Evolutionary conservation across 1,284 basidiomycete species (phyloP).

Genomic region (Athelia psychrophila): DNA sequence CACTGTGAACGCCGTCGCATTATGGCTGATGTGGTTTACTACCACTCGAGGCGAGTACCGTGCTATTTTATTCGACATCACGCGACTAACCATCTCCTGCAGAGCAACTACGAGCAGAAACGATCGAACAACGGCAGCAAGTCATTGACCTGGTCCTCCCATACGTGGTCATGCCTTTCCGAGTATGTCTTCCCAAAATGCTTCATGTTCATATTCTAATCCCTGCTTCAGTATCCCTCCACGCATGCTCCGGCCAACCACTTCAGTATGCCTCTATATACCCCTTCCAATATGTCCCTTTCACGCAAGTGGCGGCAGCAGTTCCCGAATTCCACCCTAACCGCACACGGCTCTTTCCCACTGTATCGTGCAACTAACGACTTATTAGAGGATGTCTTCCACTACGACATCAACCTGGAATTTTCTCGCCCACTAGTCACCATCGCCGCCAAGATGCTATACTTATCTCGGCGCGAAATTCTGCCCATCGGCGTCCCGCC

Average conservation of each 20-base stretch:
- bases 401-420: constrained; percentile 34
- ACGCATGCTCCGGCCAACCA: constrained; percentile 60
- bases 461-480: constrained; percentile 55
- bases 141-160: constrained; percentile 54
- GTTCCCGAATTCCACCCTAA: constrained; percentile 37
- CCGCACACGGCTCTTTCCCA: constrained; percentile 54
- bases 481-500: constrained; percentile 42
- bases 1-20: constrained; percentile 42
- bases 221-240: constrained; percentile 37
- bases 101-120: constrained; percentile 49
- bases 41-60: constrained; percentile 40
- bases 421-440: constrained; percentile 49
- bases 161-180: constrained; percentile 50
- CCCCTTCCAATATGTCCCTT: constrained; percentile 36
- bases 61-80: background rate
- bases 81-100: constrained; percentile 2
- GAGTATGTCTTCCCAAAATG: constrained; percentile 10
- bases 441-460: constrained; percentile 59
- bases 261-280: constrained; percentile 49
- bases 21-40: constrained; percentile 67
- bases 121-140: constrained; percentile 33
- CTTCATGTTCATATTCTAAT: no score
- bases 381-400: constrained; percentile 5
- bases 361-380: constrained; percentile 43
- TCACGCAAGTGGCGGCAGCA: constrained; percentile 14